These are phyloP conservation scores for Endotrypanum monterogeii DNA, from an alignment of 208 protist genomes.

Conservation along the genomic window DNA sequence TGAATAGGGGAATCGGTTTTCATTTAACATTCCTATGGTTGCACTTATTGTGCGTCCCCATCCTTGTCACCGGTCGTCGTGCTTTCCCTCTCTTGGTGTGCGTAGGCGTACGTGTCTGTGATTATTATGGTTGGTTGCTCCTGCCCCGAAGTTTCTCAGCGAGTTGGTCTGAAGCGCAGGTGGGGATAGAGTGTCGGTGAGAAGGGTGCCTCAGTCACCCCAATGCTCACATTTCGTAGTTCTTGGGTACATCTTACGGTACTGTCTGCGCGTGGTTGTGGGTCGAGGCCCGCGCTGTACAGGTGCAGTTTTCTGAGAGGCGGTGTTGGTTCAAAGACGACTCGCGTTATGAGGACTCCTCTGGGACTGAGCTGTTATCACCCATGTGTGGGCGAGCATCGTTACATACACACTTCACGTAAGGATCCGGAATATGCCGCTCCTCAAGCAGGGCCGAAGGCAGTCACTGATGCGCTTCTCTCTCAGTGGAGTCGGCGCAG, in stretches of 20 bases:
- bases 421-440: neutral
- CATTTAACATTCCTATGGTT: neutral
- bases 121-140: neutral
- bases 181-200: neutral
- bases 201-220: neutral
- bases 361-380: neutral
- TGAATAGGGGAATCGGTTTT: too few relatives aligned
- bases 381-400: neutral
- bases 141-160: neutral
- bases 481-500: slow-evolving; percentile 26
- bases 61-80: neutral
- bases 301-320: neutral
- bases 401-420: slow-evolving; percentile 2
- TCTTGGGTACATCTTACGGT: neutral
- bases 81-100: neutral
- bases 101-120: neutral
- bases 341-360: neutral
- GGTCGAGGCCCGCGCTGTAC: neutral
- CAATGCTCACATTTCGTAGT: neutral
- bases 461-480: slow-evolving; percentile 9
- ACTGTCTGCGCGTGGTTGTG: neutral
- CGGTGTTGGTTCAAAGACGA: neutral
- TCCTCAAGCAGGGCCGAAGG: neutral
- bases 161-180: neutral
- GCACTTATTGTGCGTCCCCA: neutral